Evolutionary conservation across 352 stramenopile genomes (phyloP), one percentile per base, ranked within the genome.

Genomic region (Pseudoperonospora humuli): DNA sequence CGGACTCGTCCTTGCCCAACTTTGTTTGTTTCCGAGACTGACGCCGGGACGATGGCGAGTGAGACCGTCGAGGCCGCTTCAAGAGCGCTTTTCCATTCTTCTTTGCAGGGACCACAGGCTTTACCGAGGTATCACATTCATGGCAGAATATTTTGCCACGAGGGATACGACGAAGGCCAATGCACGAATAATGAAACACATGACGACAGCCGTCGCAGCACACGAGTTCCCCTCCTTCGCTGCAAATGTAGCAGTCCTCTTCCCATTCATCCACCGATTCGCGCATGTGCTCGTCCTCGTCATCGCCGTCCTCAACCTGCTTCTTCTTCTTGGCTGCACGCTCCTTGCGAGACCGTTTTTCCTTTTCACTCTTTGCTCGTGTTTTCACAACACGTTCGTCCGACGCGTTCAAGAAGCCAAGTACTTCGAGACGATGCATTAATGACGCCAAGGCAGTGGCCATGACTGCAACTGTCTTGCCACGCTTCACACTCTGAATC

Each of bases 171-270:
- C 79, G 70, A n/a, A 89, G 45, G 13, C 68, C 65, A 25, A 88
- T 64, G 39, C 93, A 98, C 13, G 80, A 66, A 27, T 77, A 67
- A 55, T 98, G 93, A 61, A 96, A 98, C 7, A 94, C 78, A 25
- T 86, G 70, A 7, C 85, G 86, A 46, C 93, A 98, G 20, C 79
- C 84, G 32, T 93, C 85, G 44, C 93, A 98, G 45, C 80, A 93
- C 18, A 96, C 50, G 14, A 97, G 27, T 50, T 94, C 78, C 19
- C 87, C 88, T 20, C 73, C 74, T 52, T 85, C 80, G 3, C 53
- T 65, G 52, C 93, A 98, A 25, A 93, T 67, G 45, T 84, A 82
- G 38, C 93, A 98, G 55, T 92, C 75, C 39, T 90, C 76, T 55
- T 94, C 78, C 84, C 84, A 95, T 35, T 89, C 81, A 39, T 88